phyloP scores from a whole-genome alignment of 2,329 filamentous ascomycete species.

The Colletotrichum sp. region DNA sequence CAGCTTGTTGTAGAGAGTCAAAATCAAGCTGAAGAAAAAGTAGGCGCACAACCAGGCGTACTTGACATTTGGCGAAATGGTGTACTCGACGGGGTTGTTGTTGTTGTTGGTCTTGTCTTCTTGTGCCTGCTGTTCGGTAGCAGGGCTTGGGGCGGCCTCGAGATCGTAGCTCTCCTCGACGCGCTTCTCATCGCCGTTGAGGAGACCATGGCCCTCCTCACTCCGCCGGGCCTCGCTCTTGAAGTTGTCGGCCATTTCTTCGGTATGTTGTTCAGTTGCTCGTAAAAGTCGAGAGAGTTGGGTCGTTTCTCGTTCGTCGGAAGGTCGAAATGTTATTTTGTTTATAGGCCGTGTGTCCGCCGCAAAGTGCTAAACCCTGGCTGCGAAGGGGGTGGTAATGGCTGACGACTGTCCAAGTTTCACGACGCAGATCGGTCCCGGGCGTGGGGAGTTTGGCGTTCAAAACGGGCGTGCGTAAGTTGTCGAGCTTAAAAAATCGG shows the following conservation, averaged over 20 bases:
- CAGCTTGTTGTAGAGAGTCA: conserved; percentile 66
- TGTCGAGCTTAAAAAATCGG: conserved; percentile 12
- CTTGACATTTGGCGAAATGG: conserved; percentile 48
- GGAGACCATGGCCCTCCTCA: conserved; percentile 23
- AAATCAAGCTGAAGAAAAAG: conserved; percentile 51
- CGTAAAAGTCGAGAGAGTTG: background rate
- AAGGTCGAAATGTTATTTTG: conserved; percentile 11
- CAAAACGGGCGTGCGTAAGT: conserved; percentile 5
- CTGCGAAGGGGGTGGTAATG: background rate
- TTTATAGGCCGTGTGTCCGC: conserved; percentile 7
- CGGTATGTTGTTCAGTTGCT: background rate
- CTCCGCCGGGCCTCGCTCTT: conserved; percentile 18
- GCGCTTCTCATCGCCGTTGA: conserved; percentile 23
- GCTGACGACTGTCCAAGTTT: conserved; percentile 16
- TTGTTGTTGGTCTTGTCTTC: conserved; percentile 3
- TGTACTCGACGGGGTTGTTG: conserved; percentile 40
- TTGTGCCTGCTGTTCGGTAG: conserved; percentile 6
- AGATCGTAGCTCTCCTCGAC: conserved; percentile 21
- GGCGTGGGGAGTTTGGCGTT: conserved; percentile 6
- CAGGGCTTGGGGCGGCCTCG: conserved; percentile 14
- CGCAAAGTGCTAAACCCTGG: background rate
- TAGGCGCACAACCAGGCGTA: conserved; percentile 57
- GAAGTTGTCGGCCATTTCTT: conserved; percentile 22
- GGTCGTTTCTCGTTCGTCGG: background rate
- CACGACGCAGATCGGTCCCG: conserved; percentile 16